Base-by-base conservation (phyloP, 371 early-diverging fungal genomes). In the Funneliformis caledonium region DNA sequence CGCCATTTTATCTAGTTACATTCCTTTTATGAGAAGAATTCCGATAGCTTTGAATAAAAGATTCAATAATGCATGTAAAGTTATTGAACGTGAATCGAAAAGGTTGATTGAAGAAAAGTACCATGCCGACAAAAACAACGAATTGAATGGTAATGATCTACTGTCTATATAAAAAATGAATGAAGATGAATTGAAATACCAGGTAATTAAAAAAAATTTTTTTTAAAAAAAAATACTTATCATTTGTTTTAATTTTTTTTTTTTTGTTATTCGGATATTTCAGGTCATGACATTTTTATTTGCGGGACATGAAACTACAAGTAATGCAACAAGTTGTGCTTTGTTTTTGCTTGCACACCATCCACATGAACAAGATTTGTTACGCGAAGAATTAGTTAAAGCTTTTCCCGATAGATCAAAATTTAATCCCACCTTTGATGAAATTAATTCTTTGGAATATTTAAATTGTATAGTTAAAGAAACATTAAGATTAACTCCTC, bases 301-400 rank as follows among this genome's bases (percentile, higher is more conserved):
- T 2, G 85, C 85, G 1, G 85, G 85, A 16, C 85, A 85, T 60
- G 85, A 85, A 70, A 85, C 85, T 5, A 84, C 85, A 47, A 69
- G 45, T 45, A 76, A 75, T 12, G 80, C 82, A 0, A 73, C 81
- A n/a, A 80, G 82, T 6, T 85, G 85, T 84, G 79, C 82, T 80
- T 81, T 85, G 11, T 72, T 83, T 43, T 47, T 83, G 56, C 75
- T 85, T 26, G 82, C 85, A 10, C 69, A 75, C 33, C 14, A 85
- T 56, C 84, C 67, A 9, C 80, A 82, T 69, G n/a, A 64, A 81
- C 67, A 83, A 84, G 83, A 78, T 64, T 12, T 78, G 82, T 16
- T 84, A 22, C 43, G 85, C 80, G 33, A 83, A 84, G 68, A 83
- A 84, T 65, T 83, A 79, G 1, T 80, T 82, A 8, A 83, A 82